phyloP scores from a whole-genome alignment of 345 rosid genomes.

The Murraya paniculata region DNA sequence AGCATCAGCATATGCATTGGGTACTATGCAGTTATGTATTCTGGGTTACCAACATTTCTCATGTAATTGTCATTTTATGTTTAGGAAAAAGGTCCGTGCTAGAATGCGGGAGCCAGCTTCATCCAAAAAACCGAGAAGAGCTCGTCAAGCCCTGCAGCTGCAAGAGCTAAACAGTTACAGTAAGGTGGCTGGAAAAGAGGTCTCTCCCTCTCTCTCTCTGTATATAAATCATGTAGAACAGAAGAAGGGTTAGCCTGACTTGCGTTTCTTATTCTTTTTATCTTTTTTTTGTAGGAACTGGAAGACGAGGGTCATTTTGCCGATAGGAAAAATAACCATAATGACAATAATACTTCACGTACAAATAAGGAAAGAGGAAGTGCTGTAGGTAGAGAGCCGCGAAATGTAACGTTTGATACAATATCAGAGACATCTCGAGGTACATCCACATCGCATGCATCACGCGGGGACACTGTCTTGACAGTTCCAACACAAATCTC shows the following conservation, averaged over 20 bases:
- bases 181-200: slow-evolving; percentile 37
- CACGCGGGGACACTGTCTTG: slow-evolving; percentile 33
- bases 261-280: neutral
- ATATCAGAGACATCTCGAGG: slow-evolving; percentile 30
- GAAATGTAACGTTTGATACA: slow-evolving; percentile 26
- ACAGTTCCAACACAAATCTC: slow-evolving; percentile 41
- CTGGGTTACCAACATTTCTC: neutral
- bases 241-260: slow-evolving; percentile 1
- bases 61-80: slow-evolving; percentile 11
- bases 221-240: neutral
- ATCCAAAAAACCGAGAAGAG: slow-evolving; percentile 44
- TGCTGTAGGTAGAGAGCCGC: slow-evolving; percentile 7
- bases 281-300: slow-evolving; percentile 31
- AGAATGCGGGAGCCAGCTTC: slow-evolving; percentile 41
- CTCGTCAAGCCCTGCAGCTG: slow-evolving; percentile 33
- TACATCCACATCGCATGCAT: slow-evolving; percentile 26
- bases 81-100: slow-evolving; percentile 51
- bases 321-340: slow-evolving; percentile 15
- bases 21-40: neutral
- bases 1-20: neutral
- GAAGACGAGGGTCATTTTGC: slow-evolving; percentile 22
- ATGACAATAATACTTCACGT: neutral
- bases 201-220: slow-evolving; percentile 17
- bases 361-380: slow-evolving; percentile 19
- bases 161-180: slow-evolving; percentile 31